Conservation (phyloP, 78 protist species). For the Capsaspora owczarzaki region DNA sequence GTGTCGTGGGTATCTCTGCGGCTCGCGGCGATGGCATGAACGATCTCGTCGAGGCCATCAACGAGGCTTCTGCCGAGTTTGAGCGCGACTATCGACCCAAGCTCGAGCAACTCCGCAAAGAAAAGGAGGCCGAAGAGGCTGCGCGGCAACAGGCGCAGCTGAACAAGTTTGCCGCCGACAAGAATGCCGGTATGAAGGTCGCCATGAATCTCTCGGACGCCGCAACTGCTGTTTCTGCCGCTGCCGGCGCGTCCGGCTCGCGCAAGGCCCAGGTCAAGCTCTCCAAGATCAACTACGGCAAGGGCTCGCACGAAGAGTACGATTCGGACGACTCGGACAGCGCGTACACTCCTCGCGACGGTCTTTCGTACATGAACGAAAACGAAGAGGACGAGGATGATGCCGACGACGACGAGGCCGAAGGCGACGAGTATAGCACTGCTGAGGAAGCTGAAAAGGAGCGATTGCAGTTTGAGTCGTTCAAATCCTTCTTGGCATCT, state of each 20-base stretch:
- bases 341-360: not conserved
- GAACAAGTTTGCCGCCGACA: not conserved
- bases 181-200: not conserved
- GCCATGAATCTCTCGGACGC: not conserved
- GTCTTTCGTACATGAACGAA: not conserved
- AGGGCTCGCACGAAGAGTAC: not conserved
- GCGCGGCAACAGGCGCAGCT: not conserved
- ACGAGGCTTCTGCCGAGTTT: conserved; percentile 50
- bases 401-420: not conserved
- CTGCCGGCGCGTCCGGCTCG: not conserved
- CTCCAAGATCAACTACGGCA: not conserved
- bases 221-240: not conserved
- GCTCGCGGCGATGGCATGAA: conserved; percentile 74
- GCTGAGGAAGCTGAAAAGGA: not conserved
- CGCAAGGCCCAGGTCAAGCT: not conserved
- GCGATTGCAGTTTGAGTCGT: not conserved
- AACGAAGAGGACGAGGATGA: not conserved
- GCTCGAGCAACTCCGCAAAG: not conserved
- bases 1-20: conserved; percentile 67
- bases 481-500: not conserved
- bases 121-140: not conserved
- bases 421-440: not conserved
- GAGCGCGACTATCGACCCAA: conserved; percentile 3
- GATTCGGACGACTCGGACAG: not conserved
- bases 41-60: conserved; percentile 48